A percentile compares a stretch with the other conserved stretches of the same genome.
Evolutionary conservation across 345 rosid species (phyloP).

Genomic region (Euphorbia lathyris): DNA sequence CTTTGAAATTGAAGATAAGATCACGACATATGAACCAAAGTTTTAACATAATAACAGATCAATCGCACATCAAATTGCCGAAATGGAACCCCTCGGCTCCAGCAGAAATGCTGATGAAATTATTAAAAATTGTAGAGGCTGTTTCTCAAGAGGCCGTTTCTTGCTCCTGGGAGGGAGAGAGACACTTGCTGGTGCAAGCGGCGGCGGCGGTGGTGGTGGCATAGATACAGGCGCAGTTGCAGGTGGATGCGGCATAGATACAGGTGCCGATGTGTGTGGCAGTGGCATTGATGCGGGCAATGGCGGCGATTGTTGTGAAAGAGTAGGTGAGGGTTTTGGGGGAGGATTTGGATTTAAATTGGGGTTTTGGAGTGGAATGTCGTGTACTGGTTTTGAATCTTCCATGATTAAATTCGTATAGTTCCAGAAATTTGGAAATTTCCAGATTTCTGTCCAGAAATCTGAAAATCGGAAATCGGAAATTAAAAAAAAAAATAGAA

Average conservation of each 20-base stretch:
- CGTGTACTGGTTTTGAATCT: constrained; percentile 25
- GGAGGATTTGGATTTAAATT: constrained; percentile 9
- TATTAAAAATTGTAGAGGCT: neutral
- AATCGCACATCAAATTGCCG: neutral
- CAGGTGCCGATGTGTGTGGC: constrained; percentile 9
- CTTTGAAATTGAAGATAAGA: neutral
- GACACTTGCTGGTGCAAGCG: constrained; percentile 7
- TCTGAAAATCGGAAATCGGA: too few species aligned
- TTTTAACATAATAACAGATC: neutral
- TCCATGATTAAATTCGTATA: constrained; percentile 29
- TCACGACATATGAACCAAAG: neutral
- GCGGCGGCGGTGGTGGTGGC: constrained; percentile 18
- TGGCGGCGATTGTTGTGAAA: constrained; percentile 17
- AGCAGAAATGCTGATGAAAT: neutral
- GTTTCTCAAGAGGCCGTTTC: constrained; percentile 52
- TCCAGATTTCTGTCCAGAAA: too few species aligned
- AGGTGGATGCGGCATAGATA: neutral
- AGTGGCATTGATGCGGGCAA: neutral
- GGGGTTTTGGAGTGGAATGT: constrained; percentile 15
- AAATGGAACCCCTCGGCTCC: neutral
- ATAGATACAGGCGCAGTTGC: constrained; percentile 7
- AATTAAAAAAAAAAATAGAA: too few species aligned
- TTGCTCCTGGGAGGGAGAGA: constrained; percentile 24
- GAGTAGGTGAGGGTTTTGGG: constrained; percentile 21
- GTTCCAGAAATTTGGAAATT: too few species aligned